These are phyloP conservation scores for Rhodotorula sp. DNA, from an alignment of 1,284 basidiomycete species.

Conservation along the genomic window DNA sequence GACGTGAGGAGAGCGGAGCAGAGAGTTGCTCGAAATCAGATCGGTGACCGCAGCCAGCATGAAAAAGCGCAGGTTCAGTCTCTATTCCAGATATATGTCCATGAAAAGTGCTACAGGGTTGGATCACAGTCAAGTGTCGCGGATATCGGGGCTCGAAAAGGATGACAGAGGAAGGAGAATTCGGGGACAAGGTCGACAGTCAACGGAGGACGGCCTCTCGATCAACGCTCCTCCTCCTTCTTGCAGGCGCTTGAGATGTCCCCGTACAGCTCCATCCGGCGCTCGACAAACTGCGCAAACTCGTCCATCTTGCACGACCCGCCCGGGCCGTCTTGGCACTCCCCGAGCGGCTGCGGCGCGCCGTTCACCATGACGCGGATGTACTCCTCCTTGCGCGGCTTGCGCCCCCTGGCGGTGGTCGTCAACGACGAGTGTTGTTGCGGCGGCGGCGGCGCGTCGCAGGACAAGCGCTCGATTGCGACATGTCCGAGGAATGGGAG, in stretches of 20 bases:
- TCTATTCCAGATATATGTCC: too few species aligned
- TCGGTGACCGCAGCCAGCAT: too few species aligned
- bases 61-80: too few species aligned
- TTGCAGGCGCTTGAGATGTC: slow-evolving; percentile 34
- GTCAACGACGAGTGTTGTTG: not conserved
- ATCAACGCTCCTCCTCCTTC: slow-evolving; percentile 24
- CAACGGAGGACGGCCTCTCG: too few species aligned
- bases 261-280: slow-evolving; percentile 46
- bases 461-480: slow-evolving; percentile 50
- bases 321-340: slow-evolving; percentile 50
- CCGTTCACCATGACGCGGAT: slow-evolving; percentile 53
- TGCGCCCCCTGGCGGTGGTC: not conserved
- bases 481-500: slow-evolving; percentile 54
- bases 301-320: slow-evolving; percentile 48
- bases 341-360: slow-evolving; percentile 48
- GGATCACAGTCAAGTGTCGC: too few species aligned
- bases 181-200: not conserved
- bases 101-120: too few species aligned
- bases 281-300: slow-evolving; percentile 47
- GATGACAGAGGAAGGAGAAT: too few species aligned
- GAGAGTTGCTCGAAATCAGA: too few species aligned
- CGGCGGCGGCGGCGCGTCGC: slow-evolving; percentile 24
- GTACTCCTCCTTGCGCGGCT: slow-evolving; percentile 42
- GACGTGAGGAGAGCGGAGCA: not conserved
- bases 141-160: too few species aligned